A percentile compares a stretch with the other conserved stretches of the same genome.
These are phyloP conservation scores for Cucurbitaria berberidis DNA, from an alignment of 2,329 filamentous ascomycete genomes.

Conservation along the genomic window DNA sequence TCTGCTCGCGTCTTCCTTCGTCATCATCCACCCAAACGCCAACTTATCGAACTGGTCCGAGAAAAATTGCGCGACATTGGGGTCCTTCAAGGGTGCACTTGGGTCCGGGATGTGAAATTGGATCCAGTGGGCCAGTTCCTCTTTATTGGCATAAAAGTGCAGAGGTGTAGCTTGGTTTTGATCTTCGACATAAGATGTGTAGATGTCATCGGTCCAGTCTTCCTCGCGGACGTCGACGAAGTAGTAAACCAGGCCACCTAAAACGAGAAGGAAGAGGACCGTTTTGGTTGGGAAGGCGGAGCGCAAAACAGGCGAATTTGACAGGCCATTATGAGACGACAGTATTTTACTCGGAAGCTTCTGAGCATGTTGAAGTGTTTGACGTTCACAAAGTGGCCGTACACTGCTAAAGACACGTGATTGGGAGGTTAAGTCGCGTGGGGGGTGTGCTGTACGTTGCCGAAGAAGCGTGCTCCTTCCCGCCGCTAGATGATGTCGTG, in stretches of 20 bases:
- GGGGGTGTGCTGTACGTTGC: conserved; percentile 12
- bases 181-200: conserved; percentile 24
- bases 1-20: conserved; percentile 28
- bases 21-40: conserved; percentile 38
- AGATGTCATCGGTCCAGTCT: conserved; percentile 30
- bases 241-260: conserved; percentile 33
- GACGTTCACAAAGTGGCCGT: not conserved
- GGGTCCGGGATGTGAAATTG: conserved; percentile 33
- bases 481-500: conserved; percentile 2
- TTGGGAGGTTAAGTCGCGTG: conserved; percentile 15
- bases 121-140: conserved; percentile 36
- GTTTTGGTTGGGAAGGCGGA: conserved; percentile 45
- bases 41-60: conserved; percentile 35
- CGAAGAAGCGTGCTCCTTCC: conserved; percentile 14
- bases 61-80: conserved; percentile 25
- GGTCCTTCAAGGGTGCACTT: conserved; percentile 23
- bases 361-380: not conserved
- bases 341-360: not conserved
- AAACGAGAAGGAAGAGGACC: conserved; percentile 26
- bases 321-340: not conserved
- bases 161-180: conserved; percentile 23
- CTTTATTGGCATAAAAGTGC: conserved; percentile 34
- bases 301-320: conserved; percentile 13
- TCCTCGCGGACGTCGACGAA: conserved; percentile 25
- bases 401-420: conserved; percentile 25